These are phyloP conservation scores for Barbatosphaeria neglecta DNA, from an alignment of 495 filamentous ascomycete genomes.

Conservation along the genomic window DNA sequence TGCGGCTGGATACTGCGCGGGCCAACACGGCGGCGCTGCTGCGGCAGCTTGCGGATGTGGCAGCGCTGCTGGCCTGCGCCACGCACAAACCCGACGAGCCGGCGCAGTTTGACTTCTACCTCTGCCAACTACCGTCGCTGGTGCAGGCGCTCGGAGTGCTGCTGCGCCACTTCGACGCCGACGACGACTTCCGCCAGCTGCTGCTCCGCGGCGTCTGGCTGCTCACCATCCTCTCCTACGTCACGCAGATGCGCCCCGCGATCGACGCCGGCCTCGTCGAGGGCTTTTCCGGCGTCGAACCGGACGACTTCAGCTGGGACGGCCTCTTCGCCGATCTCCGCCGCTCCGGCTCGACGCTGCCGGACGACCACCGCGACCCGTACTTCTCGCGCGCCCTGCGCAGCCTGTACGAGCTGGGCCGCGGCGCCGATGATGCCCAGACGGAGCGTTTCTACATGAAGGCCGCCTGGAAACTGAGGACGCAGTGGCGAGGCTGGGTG, in stretches of 20 bases:
- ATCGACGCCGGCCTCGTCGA: conserved; percentile 9
- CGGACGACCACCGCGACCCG: conserved; percentile 4
- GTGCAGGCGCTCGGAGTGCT: conserved; percentile 12
- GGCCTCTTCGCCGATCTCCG: conserved; percentile 3
- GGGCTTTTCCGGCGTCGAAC: background rate
- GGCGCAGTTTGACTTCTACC: conserved; percentile 18
- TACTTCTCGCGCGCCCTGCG: conserved; percentile 12
- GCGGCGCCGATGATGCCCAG: background rate
- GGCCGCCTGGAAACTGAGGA: conserved; percentile 17
- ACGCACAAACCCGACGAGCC: conserved; percentile 13
- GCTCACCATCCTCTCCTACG: conserved; percentile 13
- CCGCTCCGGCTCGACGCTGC: background rate
- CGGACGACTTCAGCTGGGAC: conserved; percentile 8
- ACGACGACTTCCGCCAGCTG: conserved; percentile 2
- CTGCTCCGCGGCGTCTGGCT: conserved; percentile 17
- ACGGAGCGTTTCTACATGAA: conserved; percentile 8
- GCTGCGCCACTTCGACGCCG: background rate
- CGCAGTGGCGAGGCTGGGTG: conserved; percentile 15
- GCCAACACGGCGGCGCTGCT: conserved; percentile 3
- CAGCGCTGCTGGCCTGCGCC: conserved; percentile 9
- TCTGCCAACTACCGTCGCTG: conserved; percentile 11
- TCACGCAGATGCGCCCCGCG: conserved; percentile 19
- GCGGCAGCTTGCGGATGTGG: conserved; percentile 11
- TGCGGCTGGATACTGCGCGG: conserved; percentile 11
- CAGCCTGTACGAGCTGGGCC: conserved; percentile 14